Percentiles rank a stretch among this genome's conserved stretches.
Evolutionary conservation across 2,329 filamentous ascomycete genomes (phyloP).

Genomic region (Sphaerostilbella broomeana): DNA sequence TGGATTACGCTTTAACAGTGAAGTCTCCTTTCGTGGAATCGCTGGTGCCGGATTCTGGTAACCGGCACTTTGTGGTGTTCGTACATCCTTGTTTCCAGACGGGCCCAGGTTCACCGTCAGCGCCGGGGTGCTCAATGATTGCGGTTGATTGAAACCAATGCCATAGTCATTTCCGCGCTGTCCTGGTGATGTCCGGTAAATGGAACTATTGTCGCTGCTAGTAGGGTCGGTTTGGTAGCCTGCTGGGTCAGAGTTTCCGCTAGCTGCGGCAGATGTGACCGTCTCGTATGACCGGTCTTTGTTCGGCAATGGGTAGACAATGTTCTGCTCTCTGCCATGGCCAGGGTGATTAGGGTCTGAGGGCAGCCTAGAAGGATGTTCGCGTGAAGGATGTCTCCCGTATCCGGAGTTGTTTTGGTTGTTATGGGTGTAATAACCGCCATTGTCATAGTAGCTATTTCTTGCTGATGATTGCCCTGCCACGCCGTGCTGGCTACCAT

Average conservation of each 20-base stretch:
- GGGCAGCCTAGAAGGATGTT: slow-evolving; percentile 35
- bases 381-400: slow-evolving; percentile 13
- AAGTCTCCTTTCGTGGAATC: slow-evolving; percentile 25
- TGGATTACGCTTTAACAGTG: slow-evolving; percentile 26
- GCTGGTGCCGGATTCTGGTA: slow-evolving; percentile 16
- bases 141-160: slow-evolving; percentile 45
- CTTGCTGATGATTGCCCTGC: slow-evolving; percentile 29
- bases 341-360: slow-evolving; percentile 39
- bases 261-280: slow-evolving; percentile 68
- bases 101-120: slow-evolving; percentile 29
- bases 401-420: slow-evolving; percentile 17
- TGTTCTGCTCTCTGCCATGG: slow-evolving; percentile 34
- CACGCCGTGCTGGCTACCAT: slow-evolving; percentile 36
- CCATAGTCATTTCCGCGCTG: slow-evolving; percentile 60
- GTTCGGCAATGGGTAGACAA: slow-evolving; percentile 49
- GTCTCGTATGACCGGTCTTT: slow-evolving; percentile 84
- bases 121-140: slow-evolving; percentile 36
- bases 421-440: slow-evolving; percentile 29
- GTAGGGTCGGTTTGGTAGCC: slow-evolving; percentile 77
- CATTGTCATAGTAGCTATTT: slow-evolving; percentile 20
- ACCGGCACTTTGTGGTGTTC: slow-evolving; percentile 19
- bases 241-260: slow-evolving; percentile 67
- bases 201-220: slow-evolving; percentile 87
- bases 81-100: slow-evolving; percentile 20
- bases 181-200: slow-evolving; percentile 62